These are phyloP conservation scores for Saccharomyces pastorianus DNA, from an alignment of 1,139 yeast species.

Conservation along the genomic window DNA sequence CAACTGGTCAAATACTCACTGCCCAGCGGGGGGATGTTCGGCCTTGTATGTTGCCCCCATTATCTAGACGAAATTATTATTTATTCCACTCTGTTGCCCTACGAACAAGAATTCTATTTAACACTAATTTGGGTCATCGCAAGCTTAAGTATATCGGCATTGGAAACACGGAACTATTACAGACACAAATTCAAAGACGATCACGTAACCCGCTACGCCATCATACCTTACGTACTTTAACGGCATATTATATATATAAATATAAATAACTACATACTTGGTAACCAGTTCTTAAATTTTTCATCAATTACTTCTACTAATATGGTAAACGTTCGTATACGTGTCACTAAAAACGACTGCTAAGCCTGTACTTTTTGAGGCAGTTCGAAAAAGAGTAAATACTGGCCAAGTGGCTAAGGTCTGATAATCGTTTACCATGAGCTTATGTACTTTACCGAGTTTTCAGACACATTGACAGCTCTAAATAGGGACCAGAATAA, in stretches of 20 bases:
- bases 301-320: not conserved
- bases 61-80: constrained; percentile 68
- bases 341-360: not conserved
- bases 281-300: too few relatives aligned
- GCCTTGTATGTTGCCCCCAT: constrained; percentile 61
- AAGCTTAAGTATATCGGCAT: constrained; percentile 57
- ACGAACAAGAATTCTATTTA: constrained; percentile 19
- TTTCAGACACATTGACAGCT: not conserved
- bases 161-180: constrained; percentile 52
- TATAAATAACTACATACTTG: not conserved
- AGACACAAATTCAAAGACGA: constrained; percentile 27
- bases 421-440: not conserved
- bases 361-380: not conserved
- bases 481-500: not conserved
- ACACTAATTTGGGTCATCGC: constrained; percentile 50
- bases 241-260: not conserved
- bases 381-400: not conserved
- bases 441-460: not conserved
- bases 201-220: constrained; percentile 25
- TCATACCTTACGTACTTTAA: constrained; percentile 31
- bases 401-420: not conserved
- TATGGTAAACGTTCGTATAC: not conserved
- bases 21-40: constrained; percentile 51
- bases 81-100: constrained; percentile 39
- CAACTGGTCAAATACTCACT: constrained; percentile 54